These are phyloP conservation scores for Aleurites moluccanus DNA, from an alignment of 441 rosid genomes.

Conservation along the genomic window DNA sequence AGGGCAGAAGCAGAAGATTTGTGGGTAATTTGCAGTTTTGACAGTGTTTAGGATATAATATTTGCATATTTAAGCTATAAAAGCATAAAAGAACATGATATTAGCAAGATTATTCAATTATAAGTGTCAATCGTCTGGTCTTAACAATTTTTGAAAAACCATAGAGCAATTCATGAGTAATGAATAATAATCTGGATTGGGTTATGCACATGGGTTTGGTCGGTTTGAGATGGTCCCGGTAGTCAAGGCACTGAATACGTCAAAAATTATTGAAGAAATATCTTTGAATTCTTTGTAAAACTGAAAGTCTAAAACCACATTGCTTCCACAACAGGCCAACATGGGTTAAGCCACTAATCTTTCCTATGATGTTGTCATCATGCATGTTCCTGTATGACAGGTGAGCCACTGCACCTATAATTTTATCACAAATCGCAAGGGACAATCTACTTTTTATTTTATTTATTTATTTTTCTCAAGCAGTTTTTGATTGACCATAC, in stretches of 20 bases:
- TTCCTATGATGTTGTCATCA: not conserved
- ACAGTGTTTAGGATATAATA: not conserved
- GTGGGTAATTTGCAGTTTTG: not conserved
- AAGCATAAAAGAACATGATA: not conserved
- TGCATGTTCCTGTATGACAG: not conserved
- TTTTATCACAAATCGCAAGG: not conserved
- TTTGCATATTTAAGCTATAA: not conserved
- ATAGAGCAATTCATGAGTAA: not conserved
- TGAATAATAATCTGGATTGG: not conserved
- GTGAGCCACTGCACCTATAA: not conserved
- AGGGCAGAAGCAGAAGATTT: not conserved
- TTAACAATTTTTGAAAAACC: not conserved
- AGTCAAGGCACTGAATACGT: constrained; percentile 12
- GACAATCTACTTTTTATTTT: constrained; percentile 1
- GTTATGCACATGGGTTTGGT: constrained; percentile 7
- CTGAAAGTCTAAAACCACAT: not conserved
- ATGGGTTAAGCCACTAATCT: not conserved
- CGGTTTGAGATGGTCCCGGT: not conserved
- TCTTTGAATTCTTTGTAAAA: not conserved
- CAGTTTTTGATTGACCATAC: not conserved
- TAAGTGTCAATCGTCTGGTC: not conserved
- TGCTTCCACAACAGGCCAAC: not conserved
- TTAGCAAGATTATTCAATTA: not conserved
- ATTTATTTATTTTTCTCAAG: not conserved
- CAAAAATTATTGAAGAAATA: constrained; percentile 1